Evolutionary conservation across 2,329 filamentous ascomycete species (phyloP).

Genomic region (Colletotrichum lentis): DNA sequence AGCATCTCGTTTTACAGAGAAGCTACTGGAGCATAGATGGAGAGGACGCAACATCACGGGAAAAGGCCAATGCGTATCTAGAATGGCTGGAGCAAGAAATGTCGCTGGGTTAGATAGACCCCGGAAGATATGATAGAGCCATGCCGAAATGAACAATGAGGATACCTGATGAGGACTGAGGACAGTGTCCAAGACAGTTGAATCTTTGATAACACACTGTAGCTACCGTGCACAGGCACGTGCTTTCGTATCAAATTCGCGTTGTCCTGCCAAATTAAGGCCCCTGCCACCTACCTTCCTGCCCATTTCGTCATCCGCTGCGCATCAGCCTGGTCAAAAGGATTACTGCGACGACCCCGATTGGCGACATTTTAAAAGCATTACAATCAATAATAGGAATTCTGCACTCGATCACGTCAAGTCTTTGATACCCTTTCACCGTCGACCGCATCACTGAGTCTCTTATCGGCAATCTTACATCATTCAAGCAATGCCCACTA

Average conservation of each 20-base stretch:
- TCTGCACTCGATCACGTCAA: not conserved
- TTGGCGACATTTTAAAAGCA: slow-evolving; percentile 25
- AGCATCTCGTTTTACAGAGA: slow-evolving; percentile 86
- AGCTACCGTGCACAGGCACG: slow-evolving; percentile 59
- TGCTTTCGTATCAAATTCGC: slow-evolving; percentile 58
- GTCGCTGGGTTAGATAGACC: not conserved
- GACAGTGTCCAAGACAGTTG: slow-evolving; percentile 1
- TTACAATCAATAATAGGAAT: not conserved
- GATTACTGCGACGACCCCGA: slow-evolving; percentile 10
- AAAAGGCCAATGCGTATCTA: not conserved
- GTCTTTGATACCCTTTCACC: not conserved
- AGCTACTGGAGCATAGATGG: slow-evolving; percentile 66
- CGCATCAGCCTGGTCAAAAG: not conserved
- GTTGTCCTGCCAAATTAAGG: slow-evolving; percentile 62
- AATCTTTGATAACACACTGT: not conserved
- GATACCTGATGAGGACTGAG: not conserved
- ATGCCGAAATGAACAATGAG: slow-evolving; percentile 4
- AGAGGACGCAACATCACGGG: not conserved
- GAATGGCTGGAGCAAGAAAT: slow-evolving; percentile 2
- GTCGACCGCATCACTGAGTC: not conserved
- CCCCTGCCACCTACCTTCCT: slow-evolving; percentile 32
- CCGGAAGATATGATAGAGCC: slow-evolving; percentile 7
- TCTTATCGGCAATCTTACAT: slow-evolving; percentile 12
- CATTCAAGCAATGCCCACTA: slow-evolving; percentile 56
- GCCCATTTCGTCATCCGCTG: slow-evolving; percentile 38